Evolutionary conservation across 2,329 filamentous ascomycete species (phyloP), one percentile per base, ranked within the genome.

Genomic region (Tolypocladium ophioglossoides): DNA sequence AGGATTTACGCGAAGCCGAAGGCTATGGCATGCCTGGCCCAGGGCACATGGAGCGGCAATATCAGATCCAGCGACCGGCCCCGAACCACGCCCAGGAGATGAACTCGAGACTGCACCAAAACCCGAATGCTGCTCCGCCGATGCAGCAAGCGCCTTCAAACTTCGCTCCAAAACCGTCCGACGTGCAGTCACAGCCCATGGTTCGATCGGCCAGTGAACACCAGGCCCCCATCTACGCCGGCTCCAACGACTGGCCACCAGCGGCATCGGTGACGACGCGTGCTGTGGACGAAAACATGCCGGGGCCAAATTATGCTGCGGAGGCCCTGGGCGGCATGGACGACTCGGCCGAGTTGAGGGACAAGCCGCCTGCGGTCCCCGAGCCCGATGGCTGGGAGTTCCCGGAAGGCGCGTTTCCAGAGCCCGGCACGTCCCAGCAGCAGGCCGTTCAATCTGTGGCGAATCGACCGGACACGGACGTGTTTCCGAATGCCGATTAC

Each of bases 371-470:
- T 27, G 63, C 65, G 1, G 64, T 69, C 9, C 72, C 77, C 4
- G 84, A 87, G 55, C 66, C 78, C 0, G 91, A 96, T 64, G 89
- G 82, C 10, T 99, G 94, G 94, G 91, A 95, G 64, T 99, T 99
- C 61, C 89, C 92, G 53, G 91, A 96, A 55, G 78, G 83, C 10
- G 75, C 78, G n/a, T 82, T 84, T 52, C 72, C 80, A 0, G 86
- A 88, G 41, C 72, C 80, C 14, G 66, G 68, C 46, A 68, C 73
- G 34, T 62, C 68, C 6, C 76, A 79, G 48, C 70, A 66, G 30
- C 64, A 51, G 32, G n/a, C 39, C n/a, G 34, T 59, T 2, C 73
- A 76, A 51, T 77, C 78, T 53, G 71, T 69, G 35, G 75, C 64
- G 59, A 85, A 69, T 71, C 84, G 91, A 57, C 91, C 90, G 1